A percentile compares a stretch with the other conserved stretches of the same genome.
phyloP scores from a whole-genome alignment of 441 rosid genomes.

The Brassica hybrid region DNA sequence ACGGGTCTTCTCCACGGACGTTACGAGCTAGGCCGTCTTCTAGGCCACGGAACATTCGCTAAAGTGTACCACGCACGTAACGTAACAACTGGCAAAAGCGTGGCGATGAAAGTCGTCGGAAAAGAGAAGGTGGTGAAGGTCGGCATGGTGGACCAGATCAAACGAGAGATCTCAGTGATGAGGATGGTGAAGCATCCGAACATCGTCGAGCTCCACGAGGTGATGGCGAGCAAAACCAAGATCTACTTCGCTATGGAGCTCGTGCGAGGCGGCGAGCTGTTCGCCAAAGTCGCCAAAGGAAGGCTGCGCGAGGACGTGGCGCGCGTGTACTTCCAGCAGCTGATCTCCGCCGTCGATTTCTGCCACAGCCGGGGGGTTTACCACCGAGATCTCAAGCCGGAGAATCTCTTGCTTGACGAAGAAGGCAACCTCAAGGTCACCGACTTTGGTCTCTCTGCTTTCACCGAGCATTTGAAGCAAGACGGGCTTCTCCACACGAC shows the following conservation, averaged over 20 bases:
- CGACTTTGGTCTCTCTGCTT: conserved; percentile 78
- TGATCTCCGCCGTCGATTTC: conserved; percentile 82
- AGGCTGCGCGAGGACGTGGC: conserved; percentile 64
- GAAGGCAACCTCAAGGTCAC: conserved; percentile 77
- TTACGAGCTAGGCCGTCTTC: conserved; percentile 80
- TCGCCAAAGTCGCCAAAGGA: no score
- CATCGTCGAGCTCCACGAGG: no score
- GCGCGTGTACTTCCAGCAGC: conserved; percentile 75
- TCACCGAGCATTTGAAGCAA: conserved; percentile 73
- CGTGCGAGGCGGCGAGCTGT: no score
- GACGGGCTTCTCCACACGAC: conserved; percentile 83
- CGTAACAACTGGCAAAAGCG: conserved; percentile 54
- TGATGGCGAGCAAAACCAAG: no score
- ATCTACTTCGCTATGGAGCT: no score
- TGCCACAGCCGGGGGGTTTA: conserved; percentile 91
- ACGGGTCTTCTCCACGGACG: conserved; percentile 63
- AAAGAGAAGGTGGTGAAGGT: conserved; percentile 87
- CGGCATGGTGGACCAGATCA: conserved; percentile 85
- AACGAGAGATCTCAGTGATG: conserved; percentile 91
- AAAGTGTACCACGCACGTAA: conserved; percentile 77
- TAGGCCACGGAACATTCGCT: conserved; percentile 88
- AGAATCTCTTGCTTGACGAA: conserved; percentile 78
- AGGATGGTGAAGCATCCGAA: conserved; percentile 58
- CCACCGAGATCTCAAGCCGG: conserved; percentile 87
- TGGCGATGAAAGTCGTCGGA: conserved; percentile 88